Conservation (phyloP, 345 rosid genomes). For the Salix caprea region DNA sequence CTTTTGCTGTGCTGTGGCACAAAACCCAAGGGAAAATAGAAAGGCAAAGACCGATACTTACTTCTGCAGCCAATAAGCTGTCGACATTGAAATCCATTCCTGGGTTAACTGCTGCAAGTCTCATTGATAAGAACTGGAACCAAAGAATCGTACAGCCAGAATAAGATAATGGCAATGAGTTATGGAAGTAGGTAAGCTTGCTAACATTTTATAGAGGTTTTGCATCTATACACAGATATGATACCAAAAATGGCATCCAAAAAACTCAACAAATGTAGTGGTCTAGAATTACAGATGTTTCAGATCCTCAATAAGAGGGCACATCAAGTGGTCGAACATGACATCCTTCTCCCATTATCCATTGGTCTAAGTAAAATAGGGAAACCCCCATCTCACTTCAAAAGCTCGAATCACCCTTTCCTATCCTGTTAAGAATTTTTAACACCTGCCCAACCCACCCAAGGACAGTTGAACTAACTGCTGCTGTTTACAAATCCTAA, state of each 20-base stretch:
- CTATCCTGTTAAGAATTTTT: no score
- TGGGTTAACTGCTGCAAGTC: conserved; percentile 87
- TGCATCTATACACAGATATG: not conserved
- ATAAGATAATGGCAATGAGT: not conserved
- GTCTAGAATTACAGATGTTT: not conserved
- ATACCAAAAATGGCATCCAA: not conserved
- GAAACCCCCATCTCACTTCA: not conserved
- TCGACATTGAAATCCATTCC: conserved; percentile 75
- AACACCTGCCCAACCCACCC: not conserved
- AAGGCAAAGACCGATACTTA: conserved; percentile 32
- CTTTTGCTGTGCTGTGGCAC: not conserved
- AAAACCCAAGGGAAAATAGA: not conserved
- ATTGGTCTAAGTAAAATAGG: not conserved
- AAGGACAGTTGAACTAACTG: not conserved
- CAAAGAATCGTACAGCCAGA: not conserved
- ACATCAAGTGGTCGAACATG: not conserved
- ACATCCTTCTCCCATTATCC: not conserved
- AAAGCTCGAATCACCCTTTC: not conserved
- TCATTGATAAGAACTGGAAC: conserved; percentile 89
- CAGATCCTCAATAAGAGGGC: not conserved
- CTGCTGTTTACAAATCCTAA: not conserved
- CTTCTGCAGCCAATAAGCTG: conserved; percentile 68
- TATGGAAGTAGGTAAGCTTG: not conserved
- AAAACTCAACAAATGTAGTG: not conserved
- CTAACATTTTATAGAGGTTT: not conserved